Evolutionary conservation across 305 asterid genomes (phyloP).

Genomic region (Fraxinus platypoda): DNA sequence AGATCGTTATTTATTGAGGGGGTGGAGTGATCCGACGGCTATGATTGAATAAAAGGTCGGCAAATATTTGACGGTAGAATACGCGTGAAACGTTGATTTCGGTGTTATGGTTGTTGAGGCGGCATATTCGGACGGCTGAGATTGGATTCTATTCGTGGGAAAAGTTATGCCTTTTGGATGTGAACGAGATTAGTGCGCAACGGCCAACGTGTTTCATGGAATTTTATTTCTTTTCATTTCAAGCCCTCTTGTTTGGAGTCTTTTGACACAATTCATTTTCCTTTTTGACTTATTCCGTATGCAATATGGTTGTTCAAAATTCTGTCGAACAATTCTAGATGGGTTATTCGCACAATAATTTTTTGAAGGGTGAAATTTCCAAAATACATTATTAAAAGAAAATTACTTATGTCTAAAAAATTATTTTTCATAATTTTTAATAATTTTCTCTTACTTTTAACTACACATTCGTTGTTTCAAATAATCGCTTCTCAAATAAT

Average conservation of each 20-base stretch:
- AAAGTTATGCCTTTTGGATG: background rate
- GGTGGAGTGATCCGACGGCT: constrained; percentile 32
- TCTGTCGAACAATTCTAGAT: no score
- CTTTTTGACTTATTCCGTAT: no score
- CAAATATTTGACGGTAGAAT: constrained; percentile 29
- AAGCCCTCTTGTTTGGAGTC: background rate
- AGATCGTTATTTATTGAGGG: constrained; percentile 23
- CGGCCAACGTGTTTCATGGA: background rate
- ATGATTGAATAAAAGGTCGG: background rate
- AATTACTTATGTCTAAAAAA: no score
- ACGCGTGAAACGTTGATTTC: background rate
- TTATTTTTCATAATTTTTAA: no score
- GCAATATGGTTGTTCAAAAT: no score
- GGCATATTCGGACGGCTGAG: constrained; percentile 6
- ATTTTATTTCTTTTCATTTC: background rate
- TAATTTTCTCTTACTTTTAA: no score
- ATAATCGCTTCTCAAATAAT: no score
- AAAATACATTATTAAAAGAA: no score
- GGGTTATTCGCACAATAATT: no score
- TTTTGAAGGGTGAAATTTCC: no score
- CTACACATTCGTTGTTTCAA: no score
- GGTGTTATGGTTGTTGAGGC: constrained; percentile 16
- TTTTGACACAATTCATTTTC: background rate
- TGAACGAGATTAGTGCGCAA: background rate
- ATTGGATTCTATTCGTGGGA: background rate